A percentile compares a stretch with the other conserved stretches of the same genome.
phyloP scores from a whole-genome alignment of 202 grass and related monocot species.

The Schoenoplectus tabernaemontani region DNA sequence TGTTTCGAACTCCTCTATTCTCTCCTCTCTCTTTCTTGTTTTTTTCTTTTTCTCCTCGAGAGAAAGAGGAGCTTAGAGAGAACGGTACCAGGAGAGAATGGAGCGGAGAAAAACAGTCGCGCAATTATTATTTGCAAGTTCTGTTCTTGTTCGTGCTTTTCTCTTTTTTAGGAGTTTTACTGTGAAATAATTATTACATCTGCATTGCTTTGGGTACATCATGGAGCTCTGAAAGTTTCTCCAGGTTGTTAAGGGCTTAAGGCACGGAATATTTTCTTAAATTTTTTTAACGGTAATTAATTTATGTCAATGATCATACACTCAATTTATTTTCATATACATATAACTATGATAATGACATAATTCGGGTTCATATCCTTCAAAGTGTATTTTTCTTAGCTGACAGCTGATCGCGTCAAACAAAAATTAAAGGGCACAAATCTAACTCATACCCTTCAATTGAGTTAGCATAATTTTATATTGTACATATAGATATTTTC shows the following conservation, averaged over 20 bases:
- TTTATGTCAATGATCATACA: no score
- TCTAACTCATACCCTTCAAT: no score
- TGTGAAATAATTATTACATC: neutral
- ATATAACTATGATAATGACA: no score
- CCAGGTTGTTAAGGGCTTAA: neutral
- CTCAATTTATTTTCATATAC: no score
- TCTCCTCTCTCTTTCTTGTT: neutral
- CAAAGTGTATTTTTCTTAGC: no score
- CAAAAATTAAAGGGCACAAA: no score
- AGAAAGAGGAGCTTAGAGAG: neutral
- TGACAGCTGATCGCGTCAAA: no score
- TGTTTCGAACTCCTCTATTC: neutral
- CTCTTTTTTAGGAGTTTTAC: constrained; percentile 1
- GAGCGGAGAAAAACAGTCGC: neutral
- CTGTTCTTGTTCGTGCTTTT: neutral
- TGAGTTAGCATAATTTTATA: no score
- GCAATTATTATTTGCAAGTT: constrained; percentile 3
- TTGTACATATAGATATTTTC: no score
- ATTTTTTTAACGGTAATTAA: no score
- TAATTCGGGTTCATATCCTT: no score
- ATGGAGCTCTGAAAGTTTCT: neutral
- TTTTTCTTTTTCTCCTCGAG: neutral
- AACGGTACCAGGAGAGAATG: neutral
- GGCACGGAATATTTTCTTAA: no score
- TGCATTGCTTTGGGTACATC: constrained; percentile 1